These are phyloP conservation scores for Emmonsia crescens DNA, from an alignment of 2,329 filamentous ascomycete genomes.

Conservation along the genomic window DNA sequence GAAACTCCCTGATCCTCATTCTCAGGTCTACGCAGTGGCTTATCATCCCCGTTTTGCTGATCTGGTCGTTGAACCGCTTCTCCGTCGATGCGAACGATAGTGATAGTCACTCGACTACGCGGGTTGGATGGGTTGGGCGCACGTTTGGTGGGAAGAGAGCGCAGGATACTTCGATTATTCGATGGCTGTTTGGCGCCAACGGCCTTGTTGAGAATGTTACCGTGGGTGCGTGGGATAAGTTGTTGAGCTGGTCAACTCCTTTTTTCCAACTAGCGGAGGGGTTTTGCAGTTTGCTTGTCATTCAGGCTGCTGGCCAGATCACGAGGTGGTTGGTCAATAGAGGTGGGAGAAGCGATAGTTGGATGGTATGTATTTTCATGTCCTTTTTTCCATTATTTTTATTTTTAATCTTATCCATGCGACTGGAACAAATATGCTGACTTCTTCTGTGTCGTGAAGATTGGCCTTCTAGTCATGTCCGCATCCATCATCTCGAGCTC, in stretches of 20 bases:
- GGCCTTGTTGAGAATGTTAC: conserved; percentile 70
- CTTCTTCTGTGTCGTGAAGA: conserved; percentile 41
- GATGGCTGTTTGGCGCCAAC: conserved; percentile 82
- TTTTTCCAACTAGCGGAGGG: conserved; percentile 91
- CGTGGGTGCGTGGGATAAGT: conserved; percentile 79
- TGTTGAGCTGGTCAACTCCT: conserved; percentile 80
- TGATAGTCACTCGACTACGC: conserved; percentile 39
- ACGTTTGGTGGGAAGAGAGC: conserved; percentile 60
- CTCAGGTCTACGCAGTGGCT: conserved; percentile 75
- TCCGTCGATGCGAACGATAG: conserved; percentile 55
- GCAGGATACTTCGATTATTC: conserved; percentile 53
- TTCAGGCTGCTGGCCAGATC: conserved; percentile 88
- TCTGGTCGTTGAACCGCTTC: conserved; percentile 93
- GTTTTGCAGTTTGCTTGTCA: conserved; percentile 91
- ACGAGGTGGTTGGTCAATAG: conserved; percentile 90
- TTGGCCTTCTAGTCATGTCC: conserved; percentile 74
- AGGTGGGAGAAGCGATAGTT: conserved; percentile 77
- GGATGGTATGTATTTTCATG: conserved; percentile 60
- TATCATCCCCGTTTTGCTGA: conserved; percentile 72
- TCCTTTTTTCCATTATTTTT: background rate
- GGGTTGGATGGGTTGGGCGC: conserved; percentile 67
- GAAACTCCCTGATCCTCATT: conserved; percentile 57
- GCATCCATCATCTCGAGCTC: conserved; percentile 88
- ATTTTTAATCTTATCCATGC: background rate
- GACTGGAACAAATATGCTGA: conserved; percentile 12